Evolutionary conservation across 2,329 filamentous ascomycete species (phyloP).

Genomic region (Myriangium duriaei): DNA sequence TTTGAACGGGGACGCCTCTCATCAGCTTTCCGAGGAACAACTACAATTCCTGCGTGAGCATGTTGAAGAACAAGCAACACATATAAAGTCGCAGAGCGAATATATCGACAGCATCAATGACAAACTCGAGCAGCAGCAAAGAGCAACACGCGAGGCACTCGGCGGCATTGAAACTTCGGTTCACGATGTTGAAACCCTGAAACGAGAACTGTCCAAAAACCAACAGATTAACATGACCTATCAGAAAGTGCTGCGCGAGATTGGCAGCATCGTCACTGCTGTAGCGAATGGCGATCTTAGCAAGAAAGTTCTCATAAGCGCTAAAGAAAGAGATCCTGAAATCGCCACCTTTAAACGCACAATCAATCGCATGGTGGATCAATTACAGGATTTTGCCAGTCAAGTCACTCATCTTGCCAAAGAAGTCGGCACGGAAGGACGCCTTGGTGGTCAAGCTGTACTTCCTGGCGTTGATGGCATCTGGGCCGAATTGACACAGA

Average conservation of each 20-base stretch:
- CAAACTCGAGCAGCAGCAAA: slow-evolving; percentile 74
- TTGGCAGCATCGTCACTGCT: slow-evolving; percentile 92
- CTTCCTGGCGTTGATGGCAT: slow-evolving; percentile 91
- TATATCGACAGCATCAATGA: slow-evolving; percentile 77
- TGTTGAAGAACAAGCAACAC: slow-evolving; percentile 84
- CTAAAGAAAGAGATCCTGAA: slow-evolving; percentile 93
- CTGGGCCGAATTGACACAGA: slow-evolving; percentile 82
- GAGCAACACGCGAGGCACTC: slow-evolving; percentile 70
- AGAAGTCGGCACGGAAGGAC: slow-evolving; percentile 91
- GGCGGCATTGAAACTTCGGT: slow-evolving; percentile 66
- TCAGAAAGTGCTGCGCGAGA: slow-evolving; percentile 91
- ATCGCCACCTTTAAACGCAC: slow-evolving; percentile 96
- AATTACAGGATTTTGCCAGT: slow-evolving; percentile 89
- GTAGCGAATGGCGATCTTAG: slow-evolving; percentile 91
- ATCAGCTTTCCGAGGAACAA: slow-evolving; percentile 63
- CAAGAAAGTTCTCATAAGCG: slow-evolving; percentile 93
- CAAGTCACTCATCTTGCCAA: slow-evolving; percentile 90
- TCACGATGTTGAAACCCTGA: slow-evolving; percentile 78
- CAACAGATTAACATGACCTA: slow-evolving; percentile 98
- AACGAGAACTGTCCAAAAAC: slow-evolving; percentile 90
- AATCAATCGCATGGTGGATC: slow-evolving; percentile 99
- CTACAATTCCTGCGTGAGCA: slow-evolving; percentile 78
- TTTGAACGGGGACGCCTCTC: slow-evolving; percentile 30
- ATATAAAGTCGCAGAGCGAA: slow-evolving; percentile 76
- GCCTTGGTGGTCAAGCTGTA: slow-evolving; percentile 84